Evolutionary conservation across 2,329 filamentous ascomycete genomes (phyloP).

Genomic region (Rhynchosporium graminicola): DNA sequence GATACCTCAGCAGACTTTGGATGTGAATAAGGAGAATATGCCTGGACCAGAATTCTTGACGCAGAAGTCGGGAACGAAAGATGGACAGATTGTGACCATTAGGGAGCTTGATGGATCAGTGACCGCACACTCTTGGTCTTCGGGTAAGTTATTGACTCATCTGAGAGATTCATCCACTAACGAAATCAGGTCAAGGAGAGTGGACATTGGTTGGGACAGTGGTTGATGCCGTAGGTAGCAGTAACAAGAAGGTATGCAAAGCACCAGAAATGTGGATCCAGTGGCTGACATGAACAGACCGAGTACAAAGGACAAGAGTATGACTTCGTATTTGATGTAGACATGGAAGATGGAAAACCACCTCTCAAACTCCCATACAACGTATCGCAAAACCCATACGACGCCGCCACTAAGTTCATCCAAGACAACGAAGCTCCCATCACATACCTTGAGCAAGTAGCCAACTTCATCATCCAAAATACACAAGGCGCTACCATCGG

Average conservation of each 20-base stretch:
- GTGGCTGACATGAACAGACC: constrained; percentile 37
- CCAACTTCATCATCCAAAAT: constrained; percentile 88
- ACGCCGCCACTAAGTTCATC: constrained; percentile 88
- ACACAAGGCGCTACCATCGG: constrained; percentile 86
- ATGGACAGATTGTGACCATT: constrained; percentile 94
- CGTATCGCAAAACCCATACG: constrained; percentile 87
- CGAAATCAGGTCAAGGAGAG: constrained; percentile 55
- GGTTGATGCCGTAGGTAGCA: constrained; percentile 83
- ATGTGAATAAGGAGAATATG: constrained; percentile 88
- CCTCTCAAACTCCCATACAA: constrained; percentile 94
- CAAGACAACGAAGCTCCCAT: constrained; percentile 85
- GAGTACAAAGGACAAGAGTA: constrained; percentile 83
- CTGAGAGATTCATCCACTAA: constrained; percentile 15
- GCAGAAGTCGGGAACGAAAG: constrained; percentile 84
- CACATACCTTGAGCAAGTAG: constrained; percentile 85
- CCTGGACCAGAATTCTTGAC: constrained; percentile 86
- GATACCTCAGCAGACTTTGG: constrained; percentile 84
- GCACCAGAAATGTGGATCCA: background rate
- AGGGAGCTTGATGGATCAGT: constrained; percentile 77
- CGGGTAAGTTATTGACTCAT: constrained; percentile 22
- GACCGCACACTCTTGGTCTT: constrained; percentile 86
- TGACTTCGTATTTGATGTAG: constrained; percentile 95
- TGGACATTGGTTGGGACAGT: constrained; percentile 95
- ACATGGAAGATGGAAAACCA: constrained; percentile 92
- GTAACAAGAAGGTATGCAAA: constrained; percentile 62